A percentile compares a stretch with the other conserved stretches of the same genome.
Evolutionary conservation across 352 stramenopile species (phyloP).

Genomic region (Phytophthora ramorum): DNA sequence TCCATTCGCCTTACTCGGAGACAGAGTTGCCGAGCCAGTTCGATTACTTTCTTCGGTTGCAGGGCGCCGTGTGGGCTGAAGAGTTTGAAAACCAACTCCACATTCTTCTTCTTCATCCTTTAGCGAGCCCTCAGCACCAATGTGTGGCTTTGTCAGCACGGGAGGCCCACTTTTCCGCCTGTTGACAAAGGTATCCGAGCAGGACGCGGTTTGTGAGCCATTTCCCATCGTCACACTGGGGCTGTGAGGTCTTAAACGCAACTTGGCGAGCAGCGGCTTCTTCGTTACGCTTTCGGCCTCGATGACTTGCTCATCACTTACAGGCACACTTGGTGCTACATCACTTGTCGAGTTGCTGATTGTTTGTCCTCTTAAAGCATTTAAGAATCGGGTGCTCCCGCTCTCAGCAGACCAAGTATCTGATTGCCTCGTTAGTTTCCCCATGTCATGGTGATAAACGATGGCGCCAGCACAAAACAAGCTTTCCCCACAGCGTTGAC

Average conservation of each 20-base stretch:
- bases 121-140: neutral
- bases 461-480: slow-evolving; percentile 76
- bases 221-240: slow-evolving; percentile 30
- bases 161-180: slow-evolving; percentile 21
- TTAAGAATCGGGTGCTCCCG: slow-evolving; percentile 19
- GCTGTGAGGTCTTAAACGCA: slow-evolving; percentile 62
- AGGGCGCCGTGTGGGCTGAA: slow-evolving; percentile 15
- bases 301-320: slow-evolving; percentile 10
- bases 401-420: neutral
- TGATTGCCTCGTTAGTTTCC: slow-evolving; percentile 11
- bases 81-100: slow-evolving; percentile 13
- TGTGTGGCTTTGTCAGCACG: slow-evolving; percentile 5
- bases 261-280: slow-evolving; percentile 57
- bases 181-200: neutral
- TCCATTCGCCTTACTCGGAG: slow-evolving; percentile 13
- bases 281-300: slow-evolving; percentile 29
- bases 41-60: slow-evolving; percentile 16
- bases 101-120: slow-evolving; percentile 4
- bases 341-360: neutral
- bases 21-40: slow-evolving; percentile 9
- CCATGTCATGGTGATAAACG: slow-evolving; percentile 39
- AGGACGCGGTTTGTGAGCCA: neutral
- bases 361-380: slow-evolving; percentile 17
- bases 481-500: slow-evolving; percentile 55
- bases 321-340: neutral